Conservation (phyloP, 2,329 filamentous ascomycete genomes). For the Talaromyces sp. region DNA sequence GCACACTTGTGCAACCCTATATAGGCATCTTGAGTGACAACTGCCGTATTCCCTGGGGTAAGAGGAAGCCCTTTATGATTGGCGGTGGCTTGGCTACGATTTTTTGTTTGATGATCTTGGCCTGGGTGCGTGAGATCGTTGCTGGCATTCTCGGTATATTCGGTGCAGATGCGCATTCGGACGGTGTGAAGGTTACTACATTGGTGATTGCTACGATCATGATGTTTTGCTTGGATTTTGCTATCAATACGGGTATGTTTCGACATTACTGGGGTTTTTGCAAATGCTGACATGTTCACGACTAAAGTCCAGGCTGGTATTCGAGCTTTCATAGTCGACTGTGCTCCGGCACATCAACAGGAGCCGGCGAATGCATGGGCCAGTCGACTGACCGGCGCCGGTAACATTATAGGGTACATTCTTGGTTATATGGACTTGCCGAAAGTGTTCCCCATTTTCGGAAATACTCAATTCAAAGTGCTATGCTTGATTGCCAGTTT, state of each 20-base stretch:
- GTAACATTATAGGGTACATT: conserved; percentile 86
- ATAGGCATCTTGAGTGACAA: conserved; percentile 77
- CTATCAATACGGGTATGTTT: conserved; percentile 77
- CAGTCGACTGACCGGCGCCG: conserved; percentile 75
- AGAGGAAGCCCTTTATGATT: conserved; percentile 76
- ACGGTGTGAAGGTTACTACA: conserved; percentile 58
- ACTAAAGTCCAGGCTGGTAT: conserved; percentile 76
- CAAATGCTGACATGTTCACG: not conserved
- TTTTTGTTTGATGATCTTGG: conserved; percentile 61
- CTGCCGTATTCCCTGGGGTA: conserved; percentile 68
- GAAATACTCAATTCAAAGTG: conserved; percentile 86
- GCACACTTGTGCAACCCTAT: conserved; percentile 74
- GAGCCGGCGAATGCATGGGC: conserved; percentile 93
- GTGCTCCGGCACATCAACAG: conserved; percentile 86
- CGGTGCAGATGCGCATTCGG: conserved; percentile 61
- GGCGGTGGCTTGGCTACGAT: conserved; percentile 64
- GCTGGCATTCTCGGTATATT: conserved; percentile 63
- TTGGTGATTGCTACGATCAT: conserved; percentile 77
- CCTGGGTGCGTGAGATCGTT: conserved; percentile 70
- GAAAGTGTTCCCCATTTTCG: conserved; percentile 69
- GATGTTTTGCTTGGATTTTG: conserved; percentile 87
- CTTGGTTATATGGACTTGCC: conserved; percentile 81
- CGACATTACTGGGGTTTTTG: not conserved
- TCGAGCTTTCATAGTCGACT: conserved; percentile 88
- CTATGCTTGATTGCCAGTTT: conserved; percentile 81